Conservation (phyloP, 1,284 basidiomycete species). For the Anthracocystis walkeri region DNA sequence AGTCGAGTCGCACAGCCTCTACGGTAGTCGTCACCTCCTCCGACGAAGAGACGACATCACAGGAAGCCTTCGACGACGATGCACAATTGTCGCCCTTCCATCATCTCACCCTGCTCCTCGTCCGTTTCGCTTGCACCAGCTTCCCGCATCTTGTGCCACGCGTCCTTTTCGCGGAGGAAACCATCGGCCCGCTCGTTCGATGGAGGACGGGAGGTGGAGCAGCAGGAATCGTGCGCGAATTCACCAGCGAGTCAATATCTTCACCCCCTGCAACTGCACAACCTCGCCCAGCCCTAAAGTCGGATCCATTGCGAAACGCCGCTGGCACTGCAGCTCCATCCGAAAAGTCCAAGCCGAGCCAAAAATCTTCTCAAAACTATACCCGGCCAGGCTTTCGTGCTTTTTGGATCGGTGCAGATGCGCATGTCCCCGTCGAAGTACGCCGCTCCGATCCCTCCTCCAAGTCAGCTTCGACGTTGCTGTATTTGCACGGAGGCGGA, state of each 20-base stretch:
- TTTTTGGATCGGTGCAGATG: conserved; percentile 62
- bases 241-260: conserved; percentile 26
- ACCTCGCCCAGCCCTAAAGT: neutral
- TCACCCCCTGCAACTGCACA: neutral
- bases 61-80: conserved; percentile 25
- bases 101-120: conserved; percentile 60
- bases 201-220: conserved; percentile 67
- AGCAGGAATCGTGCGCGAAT: conserved; percentile 52
- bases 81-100: conserved; percentile 61
- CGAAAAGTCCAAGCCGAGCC: conserved; percentile 7
- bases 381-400: conserved; percentile 55
- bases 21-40: conserved; percentile 13
- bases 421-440: conserved; percentile 37
- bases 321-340: conserved; percentile 5
- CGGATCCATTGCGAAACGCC: conserved; percentile 2
- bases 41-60: conserved; percentile 25
- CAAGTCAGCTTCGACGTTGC: conserved; percentile 53
- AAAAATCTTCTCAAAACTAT: conserved; percentile 4
- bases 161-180: conserved; percentile 65
- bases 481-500: conserved; percentile 68
- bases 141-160: conserved; percentile 66
- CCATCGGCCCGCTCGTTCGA: conserved; percentile 64
- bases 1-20: conserved; percentile 7
- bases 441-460: conserved; percentile 40
- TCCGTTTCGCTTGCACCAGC: conserved; percentile 61